Evolutionary conservation across 176 grass and related monocot species (phyloP).

Genomic region (Carex myosuroides): DNA sequence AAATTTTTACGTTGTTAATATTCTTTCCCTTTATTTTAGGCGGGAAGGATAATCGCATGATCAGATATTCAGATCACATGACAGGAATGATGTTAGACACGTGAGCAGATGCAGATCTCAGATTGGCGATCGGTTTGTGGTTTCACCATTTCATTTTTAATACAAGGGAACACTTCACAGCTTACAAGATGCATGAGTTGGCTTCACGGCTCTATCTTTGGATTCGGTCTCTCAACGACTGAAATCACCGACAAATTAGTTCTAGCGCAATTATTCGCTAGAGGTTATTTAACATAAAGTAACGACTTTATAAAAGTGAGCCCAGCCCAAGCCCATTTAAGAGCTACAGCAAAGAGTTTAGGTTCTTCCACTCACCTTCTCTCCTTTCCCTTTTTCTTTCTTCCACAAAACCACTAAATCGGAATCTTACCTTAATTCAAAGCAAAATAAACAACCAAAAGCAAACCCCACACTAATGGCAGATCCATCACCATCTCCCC

Average conservation of each 20-base stretch:
- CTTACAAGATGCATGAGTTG: background rate
- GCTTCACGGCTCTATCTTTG: background rate
- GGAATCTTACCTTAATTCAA: background rate
- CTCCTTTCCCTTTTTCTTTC: background rate
- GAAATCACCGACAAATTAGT: background rate
- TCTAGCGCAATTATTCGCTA: background rate
- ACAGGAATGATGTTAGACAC: background rate
- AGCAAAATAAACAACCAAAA: background rate
- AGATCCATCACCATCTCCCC: background rate
- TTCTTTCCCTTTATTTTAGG: background rate
- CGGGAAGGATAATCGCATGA: constrained; percentile 14
- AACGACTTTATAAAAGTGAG: background rate
- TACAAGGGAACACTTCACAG: background rate
- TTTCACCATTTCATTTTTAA: background rate
- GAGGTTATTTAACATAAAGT: background rate
- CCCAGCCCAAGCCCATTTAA: constrained; percentile 2
- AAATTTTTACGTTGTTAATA: too few species aligned
- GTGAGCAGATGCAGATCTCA: constrained; percentile 11
- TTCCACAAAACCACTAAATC: background rate
- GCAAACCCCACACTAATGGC: constrained; percentile 5
- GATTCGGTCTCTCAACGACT: background rate
- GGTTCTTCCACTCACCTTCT: background rate
- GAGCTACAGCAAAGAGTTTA: background rate
- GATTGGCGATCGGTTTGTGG: background rate
- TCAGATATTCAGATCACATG: background rate